Percentiles rank a stretch among this genome's conserved stretches.
Evolutionary conservation across 805 yeast species (phyloP).

Genomic region (Lachancea mirantina): DNA sequence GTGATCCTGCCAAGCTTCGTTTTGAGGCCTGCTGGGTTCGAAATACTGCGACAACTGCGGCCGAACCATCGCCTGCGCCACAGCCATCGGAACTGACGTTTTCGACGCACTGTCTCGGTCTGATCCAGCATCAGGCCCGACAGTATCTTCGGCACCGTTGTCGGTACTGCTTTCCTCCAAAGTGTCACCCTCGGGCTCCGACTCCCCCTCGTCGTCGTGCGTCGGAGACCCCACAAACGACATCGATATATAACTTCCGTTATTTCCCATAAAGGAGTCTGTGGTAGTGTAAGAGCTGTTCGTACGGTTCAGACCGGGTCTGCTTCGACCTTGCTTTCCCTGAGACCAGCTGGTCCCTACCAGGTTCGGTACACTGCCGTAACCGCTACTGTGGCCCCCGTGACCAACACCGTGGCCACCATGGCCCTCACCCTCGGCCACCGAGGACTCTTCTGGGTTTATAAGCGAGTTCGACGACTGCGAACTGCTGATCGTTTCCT

Average conservation of each 20-base stretch:
- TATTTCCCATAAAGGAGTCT: slow-evolving; percentile 9
- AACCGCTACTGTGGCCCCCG: no score
- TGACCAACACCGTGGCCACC: no score
- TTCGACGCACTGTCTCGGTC: not conserved
- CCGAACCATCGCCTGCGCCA: slow-evolving; percentile 3
- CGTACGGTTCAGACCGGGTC: slow-evolving; percentile 2
- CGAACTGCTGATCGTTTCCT: slow-evolving; percentile 18
- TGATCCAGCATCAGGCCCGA: slow-evolving; percentile 1
- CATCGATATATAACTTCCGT: slow-evolving; percentile 8
- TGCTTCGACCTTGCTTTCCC: slow-evolving; percentile 1
- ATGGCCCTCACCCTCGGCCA: no score
- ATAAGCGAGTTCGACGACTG: slow-evolving; percentile 12
- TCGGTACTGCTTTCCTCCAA: not conserved
- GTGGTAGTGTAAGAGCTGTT: slow-evolving; percentile 7
- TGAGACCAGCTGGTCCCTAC: no score
- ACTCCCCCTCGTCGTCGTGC: slow-evolving; percentile 1
- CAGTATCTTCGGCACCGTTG: slow-evolving; percentile 1
- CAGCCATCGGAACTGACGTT: slow-evolving; percentile 1
- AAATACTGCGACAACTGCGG: slow-evolving; percentile 4
- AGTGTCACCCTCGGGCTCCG: not conserved
- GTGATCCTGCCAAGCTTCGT: slow-evolving; percentile 6
- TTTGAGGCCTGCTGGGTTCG: slow-evolving; percentile 3
- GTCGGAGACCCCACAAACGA: slow-evolving; percentile 2
- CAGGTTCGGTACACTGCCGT: no score
- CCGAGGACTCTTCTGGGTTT: slow-evolving; percentile 2